Evolutionary conservation across 257 asterid genomes (phyloP), one percentile per base, ranked within the genome.

Genomic region (Fraxinus excelsior): DNA sequence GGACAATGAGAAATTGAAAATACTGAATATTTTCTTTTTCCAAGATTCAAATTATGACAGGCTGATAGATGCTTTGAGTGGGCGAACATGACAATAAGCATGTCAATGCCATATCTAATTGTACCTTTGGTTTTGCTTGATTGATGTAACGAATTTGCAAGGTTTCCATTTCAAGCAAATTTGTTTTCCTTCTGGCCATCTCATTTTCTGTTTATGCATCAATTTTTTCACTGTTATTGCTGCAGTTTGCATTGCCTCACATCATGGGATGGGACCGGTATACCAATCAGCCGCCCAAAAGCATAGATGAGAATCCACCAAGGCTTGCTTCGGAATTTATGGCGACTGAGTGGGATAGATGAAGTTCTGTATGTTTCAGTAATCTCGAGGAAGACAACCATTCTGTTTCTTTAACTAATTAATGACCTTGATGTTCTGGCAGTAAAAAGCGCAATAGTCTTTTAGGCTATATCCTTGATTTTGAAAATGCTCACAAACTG

Each of bases 241-340:
- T 84, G 88, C 93, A 94, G 99, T 94, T 90, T 88, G 98, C 98
- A 58, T 84, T 94, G 87, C 99, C 99, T 18, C 96, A 93, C 85
- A 86, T 94, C 75, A 79, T 94, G 92, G 99, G 99, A 74, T 94
- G 99, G 99, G 92, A 91, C 85, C 90, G 67, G 38, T 82, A 44
- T 44, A 79, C 81, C 51, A 73, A 72, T 81, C 89, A 70, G 84
- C 82, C 74, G 76, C 83, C 81, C 1, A 71, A 82, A 19, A 56
- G 79, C 68, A 11, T 67, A 49, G 79, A 68, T 76, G 85, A 79
- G 68, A 84, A 68, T 72, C 75, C 88, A 23, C 62, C 87, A 31
- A 60, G 56, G 73, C 75, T 72, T 37, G 80, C 79, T 80, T 87
- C 90, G 64, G 83, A 83, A 60, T 81, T 82, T 58, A 76, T 67